Base-by-base conservation (phyloP, 371 early-diverging fungal species). In the Fennellomyces sp. region DNA sequence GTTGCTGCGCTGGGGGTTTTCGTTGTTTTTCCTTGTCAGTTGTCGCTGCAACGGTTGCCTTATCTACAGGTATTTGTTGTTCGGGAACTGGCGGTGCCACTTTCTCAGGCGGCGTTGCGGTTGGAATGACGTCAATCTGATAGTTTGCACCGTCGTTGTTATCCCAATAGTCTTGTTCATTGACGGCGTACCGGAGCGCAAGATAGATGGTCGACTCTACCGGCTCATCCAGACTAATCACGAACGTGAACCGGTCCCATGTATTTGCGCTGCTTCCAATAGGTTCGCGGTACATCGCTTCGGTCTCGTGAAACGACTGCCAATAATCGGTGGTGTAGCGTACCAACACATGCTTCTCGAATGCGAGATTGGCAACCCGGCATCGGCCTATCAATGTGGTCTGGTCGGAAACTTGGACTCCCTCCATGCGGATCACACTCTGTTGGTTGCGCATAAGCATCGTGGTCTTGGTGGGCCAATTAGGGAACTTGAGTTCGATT, bases 321-420 rank as follows among this genome's bases (percentile, higher is more conserved):
- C 94, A 94, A 56, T 76, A 76, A 68, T 94, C 89, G 3, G 69
- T 66, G 2, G 91, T 87, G 53, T 85, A 85, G 5, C 90, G 82
- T 28, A 93, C 78, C 8, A 67, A 38, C 17, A 94, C 89, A n/a
- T 68, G 63, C 63, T 94, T 94, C 42, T 89, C 80, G 66, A 86
- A 94, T 0, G 88, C 91, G 11, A 94, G 53, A 66, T 94, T 94
- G 63, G 88, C 85, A 0, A 92, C 93, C 60, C 83, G 79, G 56
- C 88, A 72, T 26, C 76, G 75, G 29, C 90, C 89, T 30, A 72
- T 30, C 52, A 88, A 65, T 5, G 64, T 52, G 54, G 74, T 69
- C 2, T 69, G 65, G 33, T 28, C 17, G 38, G 73, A 63, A 36
- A 79, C 86, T 26, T 75, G 63, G 0, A 78, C 38, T 10, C 54